phyloP scores from a whole-genome alignment of 495 filamentous ascomycete genomes.

The Parachaetomium inaequale region DNA sequence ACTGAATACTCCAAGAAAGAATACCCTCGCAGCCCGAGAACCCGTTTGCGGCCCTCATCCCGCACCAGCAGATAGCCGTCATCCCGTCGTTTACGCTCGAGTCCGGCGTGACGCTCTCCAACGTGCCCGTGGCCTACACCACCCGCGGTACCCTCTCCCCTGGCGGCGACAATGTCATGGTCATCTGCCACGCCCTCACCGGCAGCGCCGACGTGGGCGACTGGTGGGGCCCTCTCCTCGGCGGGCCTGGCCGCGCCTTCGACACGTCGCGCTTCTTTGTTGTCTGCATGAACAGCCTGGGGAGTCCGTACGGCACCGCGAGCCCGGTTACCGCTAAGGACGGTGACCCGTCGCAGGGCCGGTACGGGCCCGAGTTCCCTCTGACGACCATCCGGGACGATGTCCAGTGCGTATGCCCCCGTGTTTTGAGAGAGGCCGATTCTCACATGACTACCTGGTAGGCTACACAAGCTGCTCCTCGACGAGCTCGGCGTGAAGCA shows the following conservation, averaged over 20 bases:
- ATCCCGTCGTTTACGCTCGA: constrained; percentile 91
- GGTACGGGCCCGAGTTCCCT: constrained; percentile 94
- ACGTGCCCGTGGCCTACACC: constrained; percentile 93
- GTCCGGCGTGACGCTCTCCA: constrained; percentile 78
- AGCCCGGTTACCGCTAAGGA: constrained; percentile 90
- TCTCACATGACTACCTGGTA: constrained; percentile 38
- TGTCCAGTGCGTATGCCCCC: constrained; percentile 63
- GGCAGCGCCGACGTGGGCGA: constrained; percentile 94
- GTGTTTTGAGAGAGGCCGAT: background rate
- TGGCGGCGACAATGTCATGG: constrained; percentile 81
- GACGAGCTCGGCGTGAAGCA: constrained; percentile 84
- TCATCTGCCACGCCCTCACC: constrained; percentile 95
- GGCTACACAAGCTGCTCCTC: constrained; percentile 85
- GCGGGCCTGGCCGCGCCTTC: constrained; percentile 84
- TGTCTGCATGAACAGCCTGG: constrained; percentile 92
- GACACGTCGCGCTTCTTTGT: constrained; percentile 91
- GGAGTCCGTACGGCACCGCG: constrained; percentile 93
- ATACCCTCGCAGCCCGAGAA: constrained; percentile 74
- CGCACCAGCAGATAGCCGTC: constrained; percentile 77
- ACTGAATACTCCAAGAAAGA: constrained; percentile 61
- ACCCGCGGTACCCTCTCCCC: constrained; percentile 73
- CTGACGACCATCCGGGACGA: constrained; percentile 93
- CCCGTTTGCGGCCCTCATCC: constrained; percentile 81
- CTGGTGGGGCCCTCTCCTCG: constrained; percentile 97
- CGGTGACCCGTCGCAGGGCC: constrained; percentile 65